Percentiles rank a stretch among this genome's conserved stretches.
These are phyloP conservation scores for Scutellaria barbata DNA, from an alignment of 257 asterid species.

Conservation along the genomic window DNA sequence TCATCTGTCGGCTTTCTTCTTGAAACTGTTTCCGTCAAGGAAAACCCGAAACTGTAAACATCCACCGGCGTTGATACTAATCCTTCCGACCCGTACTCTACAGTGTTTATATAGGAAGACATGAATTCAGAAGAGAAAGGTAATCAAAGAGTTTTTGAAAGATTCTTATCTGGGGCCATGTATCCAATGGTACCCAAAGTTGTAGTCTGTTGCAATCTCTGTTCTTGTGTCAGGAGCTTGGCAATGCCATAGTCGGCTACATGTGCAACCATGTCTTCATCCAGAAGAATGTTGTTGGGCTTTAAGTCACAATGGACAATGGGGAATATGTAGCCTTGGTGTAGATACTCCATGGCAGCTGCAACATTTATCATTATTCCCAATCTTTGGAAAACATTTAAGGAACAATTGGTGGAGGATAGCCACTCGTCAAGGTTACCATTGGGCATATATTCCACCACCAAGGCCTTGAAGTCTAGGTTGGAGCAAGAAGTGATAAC, in stretches of 20 bases:
- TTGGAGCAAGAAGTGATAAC: conserved; percentile 20
- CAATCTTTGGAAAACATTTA: conserved; percentile 4
- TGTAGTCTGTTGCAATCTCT: conserved; percentile 22
- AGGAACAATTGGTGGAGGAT: background rate
- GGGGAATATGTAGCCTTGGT: background rate
- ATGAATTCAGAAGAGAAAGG: background rate
- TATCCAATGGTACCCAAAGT: conserved; percentile 28
- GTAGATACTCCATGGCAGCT: conserved; percentile 11
- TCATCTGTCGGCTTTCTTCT: background rate
- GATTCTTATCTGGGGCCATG: conserved; percentile 19
- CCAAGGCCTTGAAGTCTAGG: conserved; percentile 25
- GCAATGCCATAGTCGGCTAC: conserved; percentile 15
- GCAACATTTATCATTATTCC: conserved; percentile 1
- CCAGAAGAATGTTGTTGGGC: conserved; percentile 11
- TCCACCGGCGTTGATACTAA: background rate
- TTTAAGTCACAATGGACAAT: conserved; percentile 23
- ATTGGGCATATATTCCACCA: conserved; percentile 15
- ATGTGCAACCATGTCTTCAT: conserved; percentile 26
- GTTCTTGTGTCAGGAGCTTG: conserved; percentile 20
- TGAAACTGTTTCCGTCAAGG: background rate
- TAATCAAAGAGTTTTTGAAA: background rate
- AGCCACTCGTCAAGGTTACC: conserved; percentile 30
- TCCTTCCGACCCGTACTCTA: conserved; percentile 17
- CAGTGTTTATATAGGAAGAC: background rate
- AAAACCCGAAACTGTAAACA: conserved; percentile 8